Evolutionary conservation across 2,329 filamentous ascomycete genomes (phyloP).

Genomic region (Calonectria naviculata): DNA sequence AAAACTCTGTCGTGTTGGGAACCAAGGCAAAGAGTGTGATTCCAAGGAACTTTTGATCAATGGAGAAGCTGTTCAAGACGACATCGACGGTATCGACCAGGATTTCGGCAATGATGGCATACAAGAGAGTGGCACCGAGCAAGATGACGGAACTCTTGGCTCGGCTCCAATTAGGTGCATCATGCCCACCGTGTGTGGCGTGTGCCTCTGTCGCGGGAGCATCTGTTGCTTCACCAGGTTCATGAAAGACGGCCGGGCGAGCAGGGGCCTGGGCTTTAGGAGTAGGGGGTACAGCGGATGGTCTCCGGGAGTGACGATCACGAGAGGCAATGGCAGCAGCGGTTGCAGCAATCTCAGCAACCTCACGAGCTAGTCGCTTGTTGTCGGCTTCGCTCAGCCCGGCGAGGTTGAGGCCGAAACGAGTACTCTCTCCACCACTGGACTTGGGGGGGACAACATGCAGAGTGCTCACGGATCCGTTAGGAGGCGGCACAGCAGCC

Average conservation of each 20-base stretch:
- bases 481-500: conserved; percentile 45
- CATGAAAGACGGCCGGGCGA: conserved; percentile 45
- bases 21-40: conserved; percentile 97
- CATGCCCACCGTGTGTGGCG: conserved; percentile 77
- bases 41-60: conserved; percentile 97
- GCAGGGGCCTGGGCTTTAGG: conserved; percentile 40
- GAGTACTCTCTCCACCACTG: conserved; percentile 52
- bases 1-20: conserved; percentile 97
- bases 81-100: conserved; percentile 97
- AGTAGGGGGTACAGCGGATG: conserved; percentile 44
- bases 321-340: conserved; percentile 88
- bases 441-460: conserved; percentile 82
- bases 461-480: conserved; percentile 64
- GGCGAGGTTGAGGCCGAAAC: conserved; percentile 65
- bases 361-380: conserved; percentile 82
- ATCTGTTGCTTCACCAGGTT: conserved; percentile 35
- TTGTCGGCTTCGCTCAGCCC: conserved; percentile 87
- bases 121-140: conserved; percentile 87
- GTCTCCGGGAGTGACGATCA: conserved; percentile 64
- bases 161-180: conserved; percentile 98
- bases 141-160: conserved; percentile 91
- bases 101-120: conserved; percentile 98
- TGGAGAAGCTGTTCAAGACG: conserved; percentile 88
- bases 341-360: conserved; percentile 93
- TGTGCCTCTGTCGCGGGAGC: conserved; percentile 47